Evolutionary conservation across 192 early-diverging fungal genomes (phyloP), one percentile per base, ranked within the genome.

Genomic region (Backusella mclennaniae): DNA sequence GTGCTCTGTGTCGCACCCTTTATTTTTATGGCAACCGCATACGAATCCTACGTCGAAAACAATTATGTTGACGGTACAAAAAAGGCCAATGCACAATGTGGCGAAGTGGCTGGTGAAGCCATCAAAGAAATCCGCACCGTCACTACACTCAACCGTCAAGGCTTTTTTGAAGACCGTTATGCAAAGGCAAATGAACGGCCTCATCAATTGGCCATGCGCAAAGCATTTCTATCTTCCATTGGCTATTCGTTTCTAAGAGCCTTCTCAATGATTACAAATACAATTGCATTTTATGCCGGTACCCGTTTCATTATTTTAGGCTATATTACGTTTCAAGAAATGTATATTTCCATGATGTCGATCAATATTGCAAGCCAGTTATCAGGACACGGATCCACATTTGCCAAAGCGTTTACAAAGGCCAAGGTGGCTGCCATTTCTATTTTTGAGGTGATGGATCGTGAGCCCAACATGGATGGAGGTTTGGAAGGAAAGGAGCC

Each of bases 121-220:
- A 92, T 97, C 21, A 81, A 88, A 26, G 91, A 94, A 67, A 92
- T 98, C 29, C 93, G 94, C 56, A 98, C 96, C 0, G 93, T 97
- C 26, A 88, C 92, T 23, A 86, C 95, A 6, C 83, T 98, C 15
- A 92, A 87, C 6, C 88, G 90, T 39, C 90, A 96, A 80, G 77
- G 85, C 31, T 82, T 82, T 26, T 97, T 98, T 77, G 88, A 90
- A 73, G 69, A 82, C 12, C 83, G 85, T 41, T 98, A 92, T 77
- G 67, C 78, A 23, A 79, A 83, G 1, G 88, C 90, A 69, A 92
- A 92, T 71, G 76, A 85, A 6, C 84, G 79, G 7, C 95, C 95
- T 0, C 93, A 98, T 82, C 77, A 87, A 14, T 81, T 89, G 17
- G 90, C 93, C 6, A 69, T 92, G 6, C 73, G 83, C 31, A 91